phyloP scores from a whole-genome alignment of 2,329 filamentous ascomycete genomes.

The Ophiostoma ulmi region DNA sequence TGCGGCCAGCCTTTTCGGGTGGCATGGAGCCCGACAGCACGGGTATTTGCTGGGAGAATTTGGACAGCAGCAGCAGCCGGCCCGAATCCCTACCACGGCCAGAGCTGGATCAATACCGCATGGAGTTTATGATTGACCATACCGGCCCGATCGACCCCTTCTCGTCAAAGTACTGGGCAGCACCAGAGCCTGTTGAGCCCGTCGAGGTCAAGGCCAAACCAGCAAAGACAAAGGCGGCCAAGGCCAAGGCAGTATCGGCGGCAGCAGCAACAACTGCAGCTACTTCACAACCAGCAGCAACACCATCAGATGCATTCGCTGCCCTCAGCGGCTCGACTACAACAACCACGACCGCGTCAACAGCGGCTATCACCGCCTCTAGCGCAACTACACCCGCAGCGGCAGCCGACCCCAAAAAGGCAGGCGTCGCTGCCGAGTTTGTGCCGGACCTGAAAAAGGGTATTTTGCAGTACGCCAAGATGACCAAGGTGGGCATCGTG shows the following conservation, averaged over 20 bases:
- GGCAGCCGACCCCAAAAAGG: slow-evolving; percentile 30
- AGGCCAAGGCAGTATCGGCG: not conserved
- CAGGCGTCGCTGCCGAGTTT: slow-evolving; percentile 53
- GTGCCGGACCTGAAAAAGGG: slow-evolving; percentile 62
- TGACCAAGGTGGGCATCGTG: slow-evolving; percentile 69
- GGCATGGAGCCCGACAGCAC: slow-evolving; percentile 71
- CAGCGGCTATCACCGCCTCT: not conserved
- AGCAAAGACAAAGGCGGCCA: not conserved
- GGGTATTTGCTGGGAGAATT: slow-evolving; percentile 75
- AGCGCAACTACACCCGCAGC: not conserved
- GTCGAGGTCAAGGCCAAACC: not conserved
- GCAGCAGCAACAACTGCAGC: not conserved
- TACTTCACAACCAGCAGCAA: slow-evolving; percentile 26
- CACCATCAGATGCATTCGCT: slow-evolving; percentile 28
- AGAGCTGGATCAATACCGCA: slow-evolving; percentile 56
- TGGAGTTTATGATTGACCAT: slow-evolving; percentile 64
- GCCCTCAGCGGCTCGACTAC: slow-evolving; percentile 18
- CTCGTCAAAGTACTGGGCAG: slow-evolving; percentile 72
- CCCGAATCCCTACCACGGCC: slow-evolving; percentile 24
- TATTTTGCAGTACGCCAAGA: slow-evolving; percentile 52
- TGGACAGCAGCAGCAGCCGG: slow-evolving; percentile 39
- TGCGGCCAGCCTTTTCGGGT: slow-evolving; percentile 56
- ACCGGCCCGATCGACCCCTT: slow-evolving; percentile 72
- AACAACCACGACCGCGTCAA: not conserved
- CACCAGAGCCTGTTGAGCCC: slow-evolving; percentile 27